These are phyloP conservation scores for Rhodotorula sphaerocarpa DNA, from an alignment of 768 basidiomycete genomes.

Conservation along the genomic window DNA sequence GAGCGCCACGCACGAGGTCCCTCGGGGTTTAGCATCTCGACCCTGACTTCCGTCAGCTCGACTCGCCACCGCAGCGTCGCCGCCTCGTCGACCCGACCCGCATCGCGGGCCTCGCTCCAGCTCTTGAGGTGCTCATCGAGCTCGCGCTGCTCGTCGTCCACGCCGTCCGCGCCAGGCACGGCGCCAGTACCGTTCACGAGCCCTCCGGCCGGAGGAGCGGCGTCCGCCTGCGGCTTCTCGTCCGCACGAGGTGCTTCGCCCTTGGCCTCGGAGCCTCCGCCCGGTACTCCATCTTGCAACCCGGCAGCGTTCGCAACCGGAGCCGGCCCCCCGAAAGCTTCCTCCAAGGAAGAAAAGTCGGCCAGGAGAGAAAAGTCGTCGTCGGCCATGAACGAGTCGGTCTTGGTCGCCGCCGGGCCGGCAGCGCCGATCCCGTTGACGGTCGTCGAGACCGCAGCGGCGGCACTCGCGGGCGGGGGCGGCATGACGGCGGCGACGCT, in stretches of 20 bases:
- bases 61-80: slow-evolving; percentile 2
- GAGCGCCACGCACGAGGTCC: slow-evolving; percentile 10
- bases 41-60: slow-evolving; percentile 23
- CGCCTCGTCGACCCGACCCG: not conserved
- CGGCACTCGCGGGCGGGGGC: not conserved
- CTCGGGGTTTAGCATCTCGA: slow-evolving; percentile 19
- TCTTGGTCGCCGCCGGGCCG: not conserved
- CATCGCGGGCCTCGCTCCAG: too few relatives aligned
- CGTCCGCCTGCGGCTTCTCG: not conserved
- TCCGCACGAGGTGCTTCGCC: not conserved
- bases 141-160: not conserved
- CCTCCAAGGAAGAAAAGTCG: slow-evolving; percentile 27
- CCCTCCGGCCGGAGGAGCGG: too few relatives aligned
- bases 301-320: too few relatives aligned
- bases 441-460: too few relatives aligned
- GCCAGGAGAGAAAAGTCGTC: slow-evolving; percentile 11
- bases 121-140: not conserved
- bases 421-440: too few relatives aligned
- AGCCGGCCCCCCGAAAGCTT: slow-evolving; percentile 20
- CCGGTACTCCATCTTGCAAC: too few relatives aligned
- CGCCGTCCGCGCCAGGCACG: not conserved
- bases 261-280: too few relatives aligned
- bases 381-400: not conserved
- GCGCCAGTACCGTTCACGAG: not conserved
- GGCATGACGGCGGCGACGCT: not conserved